A percentile compares a stretch with the other conserved stretches of the same genome.
Conservation (phyloP, 306 rosid genomes). For the Sesbania bispinosa region DNA sequence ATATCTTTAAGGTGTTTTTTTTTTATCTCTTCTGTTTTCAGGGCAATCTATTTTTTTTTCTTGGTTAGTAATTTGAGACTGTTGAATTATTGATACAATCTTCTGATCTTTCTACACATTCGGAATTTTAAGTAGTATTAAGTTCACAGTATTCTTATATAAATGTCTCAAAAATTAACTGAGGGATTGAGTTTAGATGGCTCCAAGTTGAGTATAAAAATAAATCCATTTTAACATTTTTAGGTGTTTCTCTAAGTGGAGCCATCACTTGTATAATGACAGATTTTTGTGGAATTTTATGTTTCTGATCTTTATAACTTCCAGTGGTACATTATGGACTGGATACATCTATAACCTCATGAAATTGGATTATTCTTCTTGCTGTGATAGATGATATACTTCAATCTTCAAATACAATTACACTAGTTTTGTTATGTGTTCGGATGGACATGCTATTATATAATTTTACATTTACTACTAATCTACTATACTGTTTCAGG, state of each 20-base stretch:
- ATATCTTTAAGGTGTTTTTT: constrained; percentile 60
- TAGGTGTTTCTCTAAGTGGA: neutral
- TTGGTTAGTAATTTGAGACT: neutral
- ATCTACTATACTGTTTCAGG: constrained; percentile 50
- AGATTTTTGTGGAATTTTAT: neutral
- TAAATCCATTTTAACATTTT: neutral
- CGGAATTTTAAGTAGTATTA: neutral
- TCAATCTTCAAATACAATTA: neutral
- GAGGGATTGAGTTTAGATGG: neutral
- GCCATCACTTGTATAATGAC: neutral
- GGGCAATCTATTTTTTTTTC: neutral
- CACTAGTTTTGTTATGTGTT: neutral
- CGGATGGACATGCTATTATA: neutral
- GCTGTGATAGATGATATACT: neutral
- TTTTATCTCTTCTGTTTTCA: neutral
- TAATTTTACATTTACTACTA: constrained; percentile 8
- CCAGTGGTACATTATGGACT: neutral
- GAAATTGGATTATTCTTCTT: neutral
- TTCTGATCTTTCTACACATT: neutral
- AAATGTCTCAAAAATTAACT: neutral
- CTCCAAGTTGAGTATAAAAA: neutral
- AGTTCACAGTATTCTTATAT: neutral
- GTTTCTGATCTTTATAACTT: neutral
- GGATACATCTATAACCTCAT: neutral
- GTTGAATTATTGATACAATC: neutral